Conservation (phyloP, 2,329 filamentous ascomycete genomes). For the Rosellinia necatrix region DNA sequence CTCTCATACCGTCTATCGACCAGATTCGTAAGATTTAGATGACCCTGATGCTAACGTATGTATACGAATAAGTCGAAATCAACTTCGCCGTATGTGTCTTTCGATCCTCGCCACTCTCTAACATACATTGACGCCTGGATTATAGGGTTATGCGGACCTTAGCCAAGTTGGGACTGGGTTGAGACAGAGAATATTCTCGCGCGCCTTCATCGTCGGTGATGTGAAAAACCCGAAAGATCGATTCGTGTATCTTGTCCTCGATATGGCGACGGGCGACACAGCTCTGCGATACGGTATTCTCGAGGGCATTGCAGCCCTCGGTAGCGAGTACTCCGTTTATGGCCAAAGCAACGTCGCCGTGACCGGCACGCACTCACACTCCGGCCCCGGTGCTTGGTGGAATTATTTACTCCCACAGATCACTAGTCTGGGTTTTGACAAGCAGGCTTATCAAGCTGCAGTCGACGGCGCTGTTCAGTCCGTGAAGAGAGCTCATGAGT, state of each 20-base stretch:
- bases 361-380: slow-evolving; percentile 88
- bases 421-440: slow-evolving; percentile 82
- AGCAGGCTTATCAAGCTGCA: slow-evolving; percentile 83
- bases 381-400: slow-evolving; percentile 86
- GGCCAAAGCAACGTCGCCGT: slow-evolving; percentile 82
- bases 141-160: slow-evolving; percentile 27
- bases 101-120: neutral
- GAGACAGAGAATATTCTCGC: slow-evolving; percentile 82
- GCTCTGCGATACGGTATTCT: slow-evolving; percentile 84
- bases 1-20: neutral
- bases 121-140: neutral
- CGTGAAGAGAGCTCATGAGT: slow-evolving; percentile 77
- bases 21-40: neutral
- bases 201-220: slow-evolving; percentile 84
- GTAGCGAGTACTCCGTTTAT: slow-evolving; percentile 74
- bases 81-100: slow-evolving; percentile 79
- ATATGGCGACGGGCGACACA: slow-evolving; percentile 84
- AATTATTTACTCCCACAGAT: slow-evolving; percentile 92
- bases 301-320: slow-evolving; percentile 69
- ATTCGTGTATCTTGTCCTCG: slow-evolving; percentile 85
- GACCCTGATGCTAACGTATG: slow-evolving; percentile 17
- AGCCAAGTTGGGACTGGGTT: slow-evolving; percentile 79
- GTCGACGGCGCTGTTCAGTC: slow-evolving; percentile 82
- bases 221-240: slow-evolving; percentile 67
- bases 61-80: slow-evolving; percentile 67